Evolutionary conservation across 202 grass and related monocot genomes (phyloP).

Genomic region (Eragrostis tef): DNA sequence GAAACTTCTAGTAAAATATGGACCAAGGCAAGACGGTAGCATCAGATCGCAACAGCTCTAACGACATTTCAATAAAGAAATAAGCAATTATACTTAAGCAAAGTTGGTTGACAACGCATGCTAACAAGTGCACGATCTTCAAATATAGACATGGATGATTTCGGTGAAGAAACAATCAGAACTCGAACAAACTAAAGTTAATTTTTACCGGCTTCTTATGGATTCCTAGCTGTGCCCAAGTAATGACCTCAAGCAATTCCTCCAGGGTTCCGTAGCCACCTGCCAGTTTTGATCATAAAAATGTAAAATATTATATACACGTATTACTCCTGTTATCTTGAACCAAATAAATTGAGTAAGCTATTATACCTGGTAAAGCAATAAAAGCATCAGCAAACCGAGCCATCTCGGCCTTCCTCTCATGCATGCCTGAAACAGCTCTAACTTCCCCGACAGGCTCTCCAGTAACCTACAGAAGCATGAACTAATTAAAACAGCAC

Average conservation of each 20-base stretch:
- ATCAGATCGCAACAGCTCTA: conserved; percentile 53
- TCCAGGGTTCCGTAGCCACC: conserved; percentile 97
- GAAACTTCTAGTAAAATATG: conserved; percentile 42
- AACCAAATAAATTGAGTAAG: neutral
- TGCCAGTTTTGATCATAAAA: conserved; percentile 20
- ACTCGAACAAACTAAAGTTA: neutral
- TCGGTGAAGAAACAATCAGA: neutral
- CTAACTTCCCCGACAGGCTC: conserved; percentile 88
- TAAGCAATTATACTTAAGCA: conserved; percentile 1
- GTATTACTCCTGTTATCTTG: neutral
- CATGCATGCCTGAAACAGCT: conserved; percentile 91
- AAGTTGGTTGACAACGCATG: conserved; percentile 39
- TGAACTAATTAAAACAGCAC: neutral
- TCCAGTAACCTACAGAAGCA: conserved; percentile 69
- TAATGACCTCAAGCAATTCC: conserved; percentile 95
- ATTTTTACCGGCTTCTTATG: conserved; percentile 91
- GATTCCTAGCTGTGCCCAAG: conserved; percentile 94
- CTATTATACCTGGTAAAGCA: conserved; percentile 74
- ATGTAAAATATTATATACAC: neutral
- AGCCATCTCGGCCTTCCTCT: conserved; percentile 95
- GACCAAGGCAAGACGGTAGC: conserved; percentile 24
- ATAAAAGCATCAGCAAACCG: conserved; percentile 94
- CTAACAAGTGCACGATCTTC: conserved; percentile 9
- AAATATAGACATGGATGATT: neutral
- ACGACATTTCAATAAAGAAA: conserved; percentile 49